Percentiles rank a stretch among this genome's conserved stretches.
These are phyloP conservation scores for Claviceps sp. DNA, from an alignment of 2,329 filamentous ascomycete species.

Conservation along the genomic window DNA sequence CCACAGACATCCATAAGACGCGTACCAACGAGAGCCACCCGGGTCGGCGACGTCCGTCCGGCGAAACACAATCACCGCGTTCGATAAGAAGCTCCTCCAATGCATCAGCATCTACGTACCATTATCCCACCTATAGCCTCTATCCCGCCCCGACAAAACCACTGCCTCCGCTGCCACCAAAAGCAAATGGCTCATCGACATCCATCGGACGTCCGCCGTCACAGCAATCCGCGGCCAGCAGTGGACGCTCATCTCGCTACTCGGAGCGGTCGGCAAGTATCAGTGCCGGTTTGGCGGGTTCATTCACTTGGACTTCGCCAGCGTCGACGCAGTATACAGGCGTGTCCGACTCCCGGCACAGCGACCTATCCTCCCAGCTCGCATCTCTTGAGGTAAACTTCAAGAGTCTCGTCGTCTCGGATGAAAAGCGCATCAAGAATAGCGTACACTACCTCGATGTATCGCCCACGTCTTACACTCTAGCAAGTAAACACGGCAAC, in stretches of 20 bases:
- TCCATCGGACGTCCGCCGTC: conserved; percentile 4
- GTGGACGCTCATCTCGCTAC: conserved; percentile 3
- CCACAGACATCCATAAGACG: neutral
- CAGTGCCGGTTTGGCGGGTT: neutral
- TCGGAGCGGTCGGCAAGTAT: conserved; percentile 3
- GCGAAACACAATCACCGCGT: neutral
- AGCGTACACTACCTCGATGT: conserved; percentile 23
- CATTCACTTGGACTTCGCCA: neutral
- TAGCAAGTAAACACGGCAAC: conserved; percentile 32
- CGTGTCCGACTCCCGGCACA: neutral
- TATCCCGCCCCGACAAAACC: conserved; percentile 6
- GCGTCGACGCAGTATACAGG: neutral
- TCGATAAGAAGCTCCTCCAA: conserved; percentile 3
- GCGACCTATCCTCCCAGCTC: neutral
- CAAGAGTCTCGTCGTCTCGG: conserved; percentile 12
- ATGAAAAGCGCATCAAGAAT: conserved; percentile 18
- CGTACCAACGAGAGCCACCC: conserved; percentile 1
- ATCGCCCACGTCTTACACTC: conserved; percentile 17
- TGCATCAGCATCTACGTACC: conserved; percentile 1
- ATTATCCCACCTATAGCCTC: conserved; percentile 3
- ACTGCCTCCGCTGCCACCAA: conserved; percentile 4
- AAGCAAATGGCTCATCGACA: neutral
- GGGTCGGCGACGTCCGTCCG: neutral
- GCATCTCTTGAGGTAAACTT: conserved; percentile 9
- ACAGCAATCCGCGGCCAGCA: conserved; percentile 1